Percentiles rank a stretch among this genome's conserved stretches.
Evolutionary conservation across 805 yeast genomes (phyloP).

Genomic region (Metschnikowia gelsemii): DNA sequence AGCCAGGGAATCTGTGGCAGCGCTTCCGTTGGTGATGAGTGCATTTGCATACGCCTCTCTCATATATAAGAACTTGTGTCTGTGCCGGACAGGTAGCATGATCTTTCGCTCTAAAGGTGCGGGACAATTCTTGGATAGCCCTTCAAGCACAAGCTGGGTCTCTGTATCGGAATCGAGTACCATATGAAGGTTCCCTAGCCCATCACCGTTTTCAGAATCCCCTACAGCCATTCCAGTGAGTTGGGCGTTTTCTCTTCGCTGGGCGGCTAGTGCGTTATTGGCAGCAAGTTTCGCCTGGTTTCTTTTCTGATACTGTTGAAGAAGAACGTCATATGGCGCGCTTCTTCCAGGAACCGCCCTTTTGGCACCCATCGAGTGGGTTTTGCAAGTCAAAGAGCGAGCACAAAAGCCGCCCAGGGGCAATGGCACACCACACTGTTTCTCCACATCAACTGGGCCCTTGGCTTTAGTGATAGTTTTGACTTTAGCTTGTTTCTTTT

Average conservation of each 20-base stretch:
- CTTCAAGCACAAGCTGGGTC: constrained; percentile 85
- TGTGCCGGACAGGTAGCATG: constrained; percentile 63
- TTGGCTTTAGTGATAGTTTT: constrained; percentile 55
- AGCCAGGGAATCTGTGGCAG: constrained; percentile 39
- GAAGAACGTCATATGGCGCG: constrained; percentile 83
- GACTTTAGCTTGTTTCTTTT: constrained; percentile 36
- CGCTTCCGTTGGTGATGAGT: constrained; percentile 58
- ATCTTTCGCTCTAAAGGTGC: constrained; percentile 80
- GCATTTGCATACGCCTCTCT: constrained; percentile 94
- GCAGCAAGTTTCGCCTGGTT: constrained; percentile 90
- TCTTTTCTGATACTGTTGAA: constrained; percentile 87
- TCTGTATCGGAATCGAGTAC: constrained; percentile 87
- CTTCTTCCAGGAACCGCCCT: constrained; percentile 93
- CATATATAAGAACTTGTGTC: constrained; percentile 78
- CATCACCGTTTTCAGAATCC: constrained; percentile 19
- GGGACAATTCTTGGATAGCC: constrained; percentile 77
- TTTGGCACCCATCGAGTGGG: constrained; percentile 98
- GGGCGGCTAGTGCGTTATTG: constrained; percentile 75
- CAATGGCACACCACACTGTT: constrained; percentile 93
- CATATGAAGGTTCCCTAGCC: constrained; percentile 36
- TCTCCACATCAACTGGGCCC: constrained; percentile 87
- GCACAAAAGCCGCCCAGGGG: constrained; percentile 97
- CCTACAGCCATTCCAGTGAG: constrained; percentile 29
- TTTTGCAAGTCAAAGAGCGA: constrained; percentile 91
- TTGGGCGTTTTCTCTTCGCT: constrained; percentile 64